Conservation (phyloP, 23 red algal species). For the Agarophyton chilense region DNA sequence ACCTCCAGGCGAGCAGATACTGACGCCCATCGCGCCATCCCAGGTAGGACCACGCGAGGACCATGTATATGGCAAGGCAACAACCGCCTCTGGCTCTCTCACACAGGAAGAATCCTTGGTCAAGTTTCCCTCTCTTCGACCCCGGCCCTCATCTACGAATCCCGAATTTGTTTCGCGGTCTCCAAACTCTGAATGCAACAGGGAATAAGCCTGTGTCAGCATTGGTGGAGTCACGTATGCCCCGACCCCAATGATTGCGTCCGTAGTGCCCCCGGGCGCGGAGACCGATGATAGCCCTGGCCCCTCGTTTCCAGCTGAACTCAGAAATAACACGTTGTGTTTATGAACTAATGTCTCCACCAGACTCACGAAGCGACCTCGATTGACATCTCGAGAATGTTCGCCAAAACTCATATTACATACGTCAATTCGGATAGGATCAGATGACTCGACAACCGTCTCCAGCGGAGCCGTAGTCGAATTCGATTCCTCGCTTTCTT, state of each 20-base stretch:
- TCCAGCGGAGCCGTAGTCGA: neutral
- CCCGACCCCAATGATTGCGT: conserved; percentile 71
- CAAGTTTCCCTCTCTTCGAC: neutral
- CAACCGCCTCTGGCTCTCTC: neutral
- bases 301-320: conserved; percentile 80
- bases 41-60: conserved; percentile 59
- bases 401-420: conserved; percentile 86
- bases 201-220: conserved; percentile 75
- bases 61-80: conserved; percentile 74
- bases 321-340: conserved; percentile 73
- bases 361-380: conserved; percentile 62
- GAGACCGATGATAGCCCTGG: conserved; percentile 66
- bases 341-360: conserved; percentile 62
- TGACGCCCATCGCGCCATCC: conserved; percentile 74
- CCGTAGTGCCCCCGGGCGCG: conserved; percentile 77
- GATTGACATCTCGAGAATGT: conserved; percentile 49
- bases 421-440: conserved; percentile 54
- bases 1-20: conserved; percentile 72
- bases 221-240: conserved; percentile 80
- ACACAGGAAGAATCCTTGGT: neutral
- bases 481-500: neutral
- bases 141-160: neutral
- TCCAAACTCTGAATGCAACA: conserved; percentile 60
- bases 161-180: neutral
- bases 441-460: neutral